Percentiles rank a stretch among this genome's conserved stretches.
These are phyloP conservation scores for Plenodomus biglobosus DNA, from an alignment of 2,329 filamentous ascomycete species.

Conservation along the genomic window DNA sequence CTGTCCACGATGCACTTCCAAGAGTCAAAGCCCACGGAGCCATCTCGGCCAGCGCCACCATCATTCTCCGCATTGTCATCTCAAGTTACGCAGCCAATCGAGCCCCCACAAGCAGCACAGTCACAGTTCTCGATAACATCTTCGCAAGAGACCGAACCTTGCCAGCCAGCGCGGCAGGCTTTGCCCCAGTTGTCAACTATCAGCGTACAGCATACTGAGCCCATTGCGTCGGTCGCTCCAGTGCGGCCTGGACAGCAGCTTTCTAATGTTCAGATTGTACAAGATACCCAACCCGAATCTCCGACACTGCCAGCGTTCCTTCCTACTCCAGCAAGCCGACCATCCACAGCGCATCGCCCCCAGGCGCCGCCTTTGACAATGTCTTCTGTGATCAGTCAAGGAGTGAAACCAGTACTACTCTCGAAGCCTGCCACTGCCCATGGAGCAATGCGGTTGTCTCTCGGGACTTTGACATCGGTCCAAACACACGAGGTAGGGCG, in stretches of 20 bases:
- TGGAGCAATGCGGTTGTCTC: slow-evolving; percentile 15
- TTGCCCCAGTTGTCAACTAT: slow-evolving; percentile 27
- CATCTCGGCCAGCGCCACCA: slow-evolving; percentile 12
- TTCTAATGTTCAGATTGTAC: slow-evolving; percentile 33
- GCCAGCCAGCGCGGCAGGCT: slow-evolving; percentile 20
- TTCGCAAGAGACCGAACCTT: slow-evolving; percentile 29
- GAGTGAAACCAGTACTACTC: slow-evolving; percentile 31
- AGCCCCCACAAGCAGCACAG: slow-evolving; percentile 12
- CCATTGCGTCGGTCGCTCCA: slow-evolving; percentile 16
- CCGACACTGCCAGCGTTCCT: slow-evolving; percentile 38
- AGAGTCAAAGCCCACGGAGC: slow-evolving; percentile 17
- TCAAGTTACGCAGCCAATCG: slow-evolving; percentile 23
- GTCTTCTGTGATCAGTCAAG: slow-evolving; percentile 32
- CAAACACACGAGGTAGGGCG: slow-evolving; percentile 15
- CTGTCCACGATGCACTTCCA: slow-evolving; percentile 28
- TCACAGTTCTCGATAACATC: slow-evolving; percentile 23
- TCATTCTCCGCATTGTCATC: slow-evolving; percentile 22
- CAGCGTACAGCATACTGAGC: slow-evolving; percentile 33
- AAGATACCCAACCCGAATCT: slow-evolving; percentile 39
- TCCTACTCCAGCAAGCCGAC: slow-evolving; percentile 33
- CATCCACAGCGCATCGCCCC: slow-evolving; percentile 32
- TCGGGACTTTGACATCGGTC: slow-evolving; percentile 11
- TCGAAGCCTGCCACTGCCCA: slow-evolving; percentile 39
- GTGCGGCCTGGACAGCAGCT: slow-evolving; percentile 17
- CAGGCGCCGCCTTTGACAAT: slow-evolving; percentile 19